Evolutionary conservation across 805 yeast genomes (phyloP), one percentile per base, ranked within the genome.

Genomic region (Teunomyces stri): DNA sequence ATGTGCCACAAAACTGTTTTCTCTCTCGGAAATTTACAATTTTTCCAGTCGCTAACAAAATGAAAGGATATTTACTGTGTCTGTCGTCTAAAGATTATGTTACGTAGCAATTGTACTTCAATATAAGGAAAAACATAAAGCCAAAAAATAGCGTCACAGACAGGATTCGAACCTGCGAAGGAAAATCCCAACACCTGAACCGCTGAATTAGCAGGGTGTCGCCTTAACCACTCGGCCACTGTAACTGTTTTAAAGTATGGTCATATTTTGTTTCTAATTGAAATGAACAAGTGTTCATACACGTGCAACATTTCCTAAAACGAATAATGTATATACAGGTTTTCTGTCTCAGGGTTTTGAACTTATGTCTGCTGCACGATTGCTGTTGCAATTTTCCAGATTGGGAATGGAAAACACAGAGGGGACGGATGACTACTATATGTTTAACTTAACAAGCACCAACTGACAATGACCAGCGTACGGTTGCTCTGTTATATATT

Each of bases 121-220:
- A 13, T 25, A 25, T 9, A 25, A 7, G 27, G 27, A 25, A 29
- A 33, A 42, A 42, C 33, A 40, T 25, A 16, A 27, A 15, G 16
- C 13, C 38, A 59, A 68, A 66, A 59, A 58, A 59, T 52, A 48
- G 43, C 76, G 77, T 69, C 65, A 70, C 74, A 68, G 75, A 70
- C 76, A 72, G 76, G 77, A 72, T 72, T 72, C 77, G 77, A 72
- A 72, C 77, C 76, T 72, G 77, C 77, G 77, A 67, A 69, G 72
- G 76, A 65, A 71, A 61, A 60, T 56, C 72, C 68, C 56, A 53
- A 53, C 56, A 43, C 56, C 56, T 53, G 27, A 50, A 46, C 56
- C 48, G 53, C 48, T 39, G 34, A 11, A 50, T 56, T 51, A 52
- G 57, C 55, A 51, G 57, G 55, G 66, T 51, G 65, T 61, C 66